Base-by-base conservation (phyloP, 768 basidiomycete genomes). In the Crassisporium funariophilum region DNA sequence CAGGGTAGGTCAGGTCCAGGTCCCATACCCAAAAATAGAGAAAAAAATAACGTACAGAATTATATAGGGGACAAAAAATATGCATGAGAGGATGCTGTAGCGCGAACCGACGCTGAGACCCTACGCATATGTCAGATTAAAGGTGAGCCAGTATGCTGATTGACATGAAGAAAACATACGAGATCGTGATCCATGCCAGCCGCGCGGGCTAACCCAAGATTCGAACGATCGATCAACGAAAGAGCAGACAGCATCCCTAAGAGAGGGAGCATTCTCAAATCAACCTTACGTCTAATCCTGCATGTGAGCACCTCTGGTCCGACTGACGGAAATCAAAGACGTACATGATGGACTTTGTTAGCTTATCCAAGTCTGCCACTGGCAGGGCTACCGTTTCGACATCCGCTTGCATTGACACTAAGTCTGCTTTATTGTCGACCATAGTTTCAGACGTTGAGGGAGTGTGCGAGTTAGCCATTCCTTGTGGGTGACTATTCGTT, bases 1-100 rank as follows among this genome's bases (percentile, higher is more conserved):
- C 16, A 24, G 25, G 21, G 13, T 25, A 37, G 48, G 36, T n/a
- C 29, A 13, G 27, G 3, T 22, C 31, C 15, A 22, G 31, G 31
- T 23, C 29, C 15, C 11, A 24, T 48, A n/a, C 37, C 16, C 16
- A 20, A 23, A 35, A 31, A 54, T 41, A 22, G 20, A 52, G 19
- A 9, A 24, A 24, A 19, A 3, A n/a, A 39, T 13, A 19, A 64
- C 74, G 47, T 44, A 76, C 77, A 75, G 61, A 17, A 77, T 41
- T 40, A 74, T 72, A 52, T 75, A 76, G n/a, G 76, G 76, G 11
- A 75, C 50, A 54, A 77, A 77, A 52, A 74, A 77, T 22, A 76
- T 51, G 27, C 67, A 70, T 25, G 73, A 66, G n/a, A 74, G 64
- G 51, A 76, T 68, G 57, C 71, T 75, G 59, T 72, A 78, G 17